phyloP scores from a whole-genome alignment of 306 rosid species.

The Castanea mollissima region DNA sequence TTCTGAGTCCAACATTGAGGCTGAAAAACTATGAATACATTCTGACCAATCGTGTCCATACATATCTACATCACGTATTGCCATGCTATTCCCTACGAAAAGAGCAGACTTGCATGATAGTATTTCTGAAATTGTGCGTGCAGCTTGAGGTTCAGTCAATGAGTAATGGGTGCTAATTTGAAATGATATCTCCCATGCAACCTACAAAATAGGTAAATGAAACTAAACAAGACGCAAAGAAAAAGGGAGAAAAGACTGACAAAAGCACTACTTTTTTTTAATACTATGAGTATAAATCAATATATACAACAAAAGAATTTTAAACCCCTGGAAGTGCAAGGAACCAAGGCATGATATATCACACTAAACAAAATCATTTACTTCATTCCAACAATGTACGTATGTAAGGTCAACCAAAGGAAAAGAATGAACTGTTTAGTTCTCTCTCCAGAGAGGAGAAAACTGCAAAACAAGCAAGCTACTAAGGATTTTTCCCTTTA shows the following conservation, averaged over 20 bases:
- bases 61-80: slow-evolving; percentile 87
- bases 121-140: slow-evolving; percentile 61
- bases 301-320: slow-evolving; percentile 7
- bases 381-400: not conserved
- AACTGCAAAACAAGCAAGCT: not conserved
- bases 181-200: slow-evolving; percentile 77
- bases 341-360: slow-evolving; percentile 9
- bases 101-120: slow-evolving; percentile 71
- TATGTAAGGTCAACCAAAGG: not conserved
- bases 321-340: slow-evolving; percentile 4
- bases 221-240: not conserved
- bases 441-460: not conserved
- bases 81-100: slow-evolving; percentile 96
- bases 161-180: slow-evolving; percentile 62
- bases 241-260: not conserved
- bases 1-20: slow-evolving; percentile 45
- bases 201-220: slow-evolving; percentile 44
- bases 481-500: not conserved
- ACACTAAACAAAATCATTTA: not conserved
- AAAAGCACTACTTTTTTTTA: not conserved
- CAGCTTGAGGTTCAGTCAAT: slow-evolving; percentile 88
- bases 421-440: not conserved
- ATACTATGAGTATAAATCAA: not conserved
- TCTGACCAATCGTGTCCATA: slow-evolving; percentile 71
- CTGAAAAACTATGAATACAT: slow-evolving; percentile 31